A percentile compares a stretch with the other conserved stretches of the same genome.
Evolutionary conservation across 345 rosid genomes (phyloP).

Genomic region (Streptanthus diversifolius): DNA sequence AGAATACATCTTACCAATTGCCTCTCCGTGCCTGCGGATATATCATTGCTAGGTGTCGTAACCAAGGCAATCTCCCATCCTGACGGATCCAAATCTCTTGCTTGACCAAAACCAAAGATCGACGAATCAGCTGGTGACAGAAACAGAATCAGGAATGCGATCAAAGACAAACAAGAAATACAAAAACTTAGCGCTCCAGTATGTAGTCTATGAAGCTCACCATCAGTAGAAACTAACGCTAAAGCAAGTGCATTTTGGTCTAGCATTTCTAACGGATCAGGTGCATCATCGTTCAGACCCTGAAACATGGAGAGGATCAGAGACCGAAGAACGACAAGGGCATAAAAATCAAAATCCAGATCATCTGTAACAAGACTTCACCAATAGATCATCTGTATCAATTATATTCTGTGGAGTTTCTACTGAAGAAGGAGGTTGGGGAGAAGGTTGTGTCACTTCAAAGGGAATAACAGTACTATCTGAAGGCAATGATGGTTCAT

Average conservation of each 20-base stretch:
- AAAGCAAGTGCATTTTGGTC: conserved; percentile 78
- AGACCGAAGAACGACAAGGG: not conserved
- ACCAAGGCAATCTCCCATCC: conserved; percentile 94
- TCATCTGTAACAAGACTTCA: conserved; percentile 26
- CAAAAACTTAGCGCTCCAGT: not conserved
- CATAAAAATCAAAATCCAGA: not conserved
- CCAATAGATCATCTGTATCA: conserved; percentile 86
- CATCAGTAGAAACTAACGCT: conserved; percentile 63
- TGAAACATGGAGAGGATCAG: conserved; percentile 28
- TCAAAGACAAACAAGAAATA: not conserved
- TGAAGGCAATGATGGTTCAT: conserved; percentile 48
- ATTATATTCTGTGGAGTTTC: conserved; percentile 51
- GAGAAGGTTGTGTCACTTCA: conserved; percentile 44
- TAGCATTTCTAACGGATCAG: conserved; percentile 61
- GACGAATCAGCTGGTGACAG: conserved; percentile 45
- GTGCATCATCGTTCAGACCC: conserved; percentile 50
- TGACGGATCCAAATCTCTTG: conserved; percentile 51
- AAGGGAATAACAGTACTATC: conserved; percentile 41
- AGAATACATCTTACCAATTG: conserved; percentile 57
- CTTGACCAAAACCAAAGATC: conserved; percentile 46
- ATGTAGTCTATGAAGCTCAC: conserved; percentile 32
- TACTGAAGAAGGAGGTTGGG: conserved; percentile 38
- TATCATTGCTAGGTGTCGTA: conserved; percentile 59
- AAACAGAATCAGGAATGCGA: conserved; percentile 10
- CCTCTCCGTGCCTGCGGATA: conserved; percentile 62